Evolutionary conservation across 345 rosid species (phyloP).

Genomic region (Cardamine resedifolia): DNA sequence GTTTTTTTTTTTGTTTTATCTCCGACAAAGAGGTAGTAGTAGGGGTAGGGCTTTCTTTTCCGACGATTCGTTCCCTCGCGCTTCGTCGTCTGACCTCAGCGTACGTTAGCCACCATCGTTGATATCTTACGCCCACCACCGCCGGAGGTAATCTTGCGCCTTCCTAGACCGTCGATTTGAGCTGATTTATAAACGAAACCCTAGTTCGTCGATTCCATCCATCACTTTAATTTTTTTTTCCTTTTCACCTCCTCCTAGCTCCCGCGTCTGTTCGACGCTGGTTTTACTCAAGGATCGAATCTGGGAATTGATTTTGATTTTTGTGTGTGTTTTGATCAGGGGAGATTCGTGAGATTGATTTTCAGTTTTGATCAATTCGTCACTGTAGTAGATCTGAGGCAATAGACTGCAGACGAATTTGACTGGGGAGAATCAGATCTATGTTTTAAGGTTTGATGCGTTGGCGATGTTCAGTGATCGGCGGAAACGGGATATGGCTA

Average conservation of each 20-base stretch:
- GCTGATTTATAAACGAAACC: conserved; percentile 26
- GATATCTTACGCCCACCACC: conserved; percentile 30
- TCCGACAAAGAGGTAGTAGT: conserved; percentile 39
- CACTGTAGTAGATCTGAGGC: conserved; percentile 36
- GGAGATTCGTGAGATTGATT: conserved; percentile 28
- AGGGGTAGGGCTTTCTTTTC: conserved; percentile 41
- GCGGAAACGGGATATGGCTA: conserved; percentile 75
- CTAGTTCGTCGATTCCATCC: conserved; percentile 20
- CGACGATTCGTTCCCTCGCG: conserved; percentile 38
- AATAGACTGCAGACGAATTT: conserved; percentile 18
- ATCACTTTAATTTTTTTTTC: neutral
- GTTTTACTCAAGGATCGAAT: conserved; percentile 7
- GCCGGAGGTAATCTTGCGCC: conserved; percentile 34
- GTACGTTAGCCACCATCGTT: conserved; percentile 28
- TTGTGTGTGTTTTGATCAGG: conserved; percentile 29
- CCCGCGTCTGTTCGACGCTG: neutral
- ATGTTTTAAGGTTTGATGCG: conserved; percentile 57
- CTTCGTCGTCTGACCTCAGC: conserved; percentile 32
- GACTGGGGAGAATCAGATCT: conserved; percentile 22
- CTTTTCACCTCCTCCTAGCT: neutral
- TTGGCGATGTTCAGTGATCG: conserved; percentile 66
- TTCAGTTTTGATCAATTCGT: conserved; percentile 25
- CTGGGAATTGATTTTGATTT: conserved; percentile 20
- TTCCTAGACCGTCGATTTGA: neutral
- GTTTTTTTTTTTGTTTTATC: neutral